Base-by-base conservation (phyloP, 768 basidiomycete genomes). In the Cystofilobasidium macerans region DNA sequence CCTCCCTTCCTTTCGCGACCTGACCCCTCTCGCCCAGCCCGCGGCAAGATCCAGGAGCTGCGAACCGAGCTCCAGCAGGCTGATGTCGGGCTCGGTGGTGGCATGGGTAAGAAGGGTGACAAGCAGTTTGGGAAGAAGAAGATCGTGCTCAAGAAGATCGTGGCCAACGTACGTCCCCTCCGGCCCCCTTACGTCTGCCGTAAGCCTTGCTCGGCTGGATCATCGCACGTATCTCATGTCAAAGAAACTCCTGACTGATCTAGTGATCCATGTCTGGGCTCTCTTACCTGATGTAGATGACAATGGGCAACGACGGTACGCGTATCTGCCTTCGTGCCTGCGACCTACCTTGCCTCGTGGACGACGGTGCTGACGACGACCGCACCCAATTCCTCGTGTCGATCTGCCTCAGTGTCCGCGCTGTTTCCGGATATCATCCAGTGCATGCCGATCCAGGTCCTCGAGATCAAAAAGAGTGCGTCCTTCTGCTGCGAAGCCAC, bases 401-500 rank as follows among this genome's bases (percentile, higher is more conserved):
- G 18, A 8, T 18, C 12, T 22, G 8, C 22, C 28, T 13, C 60
- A 67, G 66, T 67, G 66, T 62, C 66, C n/a, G 48, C 66, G 4
- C 56, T 67, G 16, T 67, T 67, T 38, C 66, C 66, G 16, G 66
- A 99, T 71, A 88, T 99, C 61, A 85, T 95, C 9, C 88, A 91
- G 74, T 95, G 92, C 73, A 81, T 99, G 69, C 86, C 87, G n/a
- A 92, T 91, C 13, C 95, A 94, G 53, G 79, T 93, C 8, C 81
- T 98, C 43, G 95, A 99, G 76, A 95, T 98, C 76, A 99, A 99
- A 83, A 99, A 99, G 82, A 99, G 93, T 92, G 71, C 74, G 87
- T 76, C 48, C n/a, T 20, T 8, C 22, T 32, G 35, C 57, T 45
- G 18, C 30, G 38, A 48, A 57, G n/a, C n/a, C n/a, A n/a, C n/a